Conservation (phyloP, 345 rosid species). For the Brassica incana region DNA sequence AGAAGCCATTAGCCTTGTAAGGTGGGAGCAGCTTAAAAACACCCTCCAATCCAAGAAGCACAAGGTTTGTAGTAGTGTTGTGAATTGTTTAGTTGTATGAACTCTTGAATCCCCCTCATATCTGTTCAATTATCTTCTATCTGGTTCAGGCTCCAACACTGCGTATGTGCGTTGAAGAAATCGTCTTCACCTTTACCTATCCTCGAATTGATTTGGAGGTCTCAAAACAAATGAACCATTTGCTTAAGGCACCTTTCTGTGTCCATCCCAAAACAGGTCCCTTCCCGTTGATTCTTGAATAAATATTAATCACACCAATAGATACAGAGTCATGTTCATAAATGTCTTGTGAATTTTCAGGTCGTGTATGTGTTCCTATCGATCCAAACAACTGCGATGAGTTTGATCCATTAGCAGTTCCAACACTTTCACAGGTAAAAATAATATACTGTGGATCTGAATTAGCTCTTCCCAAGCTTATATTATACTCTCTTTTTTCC, state of each 20-base stretch:
- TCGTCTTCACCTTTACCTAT: conserved; percentile 75
- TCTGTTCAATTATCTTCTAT: conserved; percentile 7
- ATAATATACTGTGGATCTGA: neutral
- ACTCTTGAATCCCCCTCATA: conserved; percentile 1
- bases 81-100: neutral
- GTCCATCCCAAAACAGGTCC: conserved; percentile 92
- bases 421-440: conserved; percentile 67
- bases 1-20: conserved; percentile 61
- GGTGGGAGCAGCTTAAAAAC: conserved; percentile 84
- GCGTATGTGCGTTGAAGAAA: conserved; percentile 83
- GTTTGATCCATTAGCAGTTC: conserved; percentile 85
- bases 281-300: conserved; percentile 2
- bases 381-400: conserved; percentile 77
- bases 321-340: conserved; percentile 9
- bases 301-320: neutral
- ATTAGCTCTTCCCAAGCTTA: neutral
- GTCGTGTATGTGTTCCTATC: conserved; percentile 90
- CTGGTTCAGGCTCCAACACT: conserved; percentile 58
- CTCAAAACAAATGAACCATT: conserved; percentile 94
- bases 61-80: conserved; percentile 51
- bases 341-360: conserved; percentile 40
- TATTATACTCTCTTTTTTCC: conserved; percentile 5
- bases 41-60: conserved; percentile 66
- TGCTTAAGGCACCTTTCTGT: conserved; percentile 96
- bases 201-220: conserved; percentile 99